Base-by-base conservation (phyloP, 768 basidiomycete species). In the Jaapia argillacea region DNA sequence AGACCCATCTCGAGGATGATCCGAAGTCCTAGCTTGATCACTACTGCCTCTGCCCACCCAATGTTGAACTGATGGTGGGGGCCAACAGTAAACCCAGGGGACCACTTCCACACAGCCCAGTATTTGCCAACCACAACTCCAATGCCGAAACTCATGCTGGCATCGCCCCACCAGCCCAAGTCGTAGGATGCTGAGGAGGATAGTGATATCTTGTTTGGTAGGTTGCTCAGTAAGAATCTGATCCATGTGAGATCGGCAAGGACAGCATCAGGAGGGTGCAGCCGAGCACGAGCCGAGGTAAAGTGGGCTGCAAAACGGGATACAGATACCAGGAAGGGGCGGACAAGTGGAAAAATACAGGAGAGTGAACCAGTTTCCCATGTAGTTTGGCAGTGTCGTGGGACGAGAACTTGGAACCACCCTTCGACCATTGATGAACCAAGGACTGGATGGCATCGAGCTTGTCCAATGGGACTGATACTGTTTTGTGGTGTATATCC, bases 41-140 rank as follows among this genome's bases (percentile, higher is more conserved):
- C 65, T 0, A 65, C 56, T 2, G 60, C 59, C 43, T 68, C 65
- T 21, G 66, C 66, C 66, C 66, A 68, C 0, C 59, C 61, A 28
- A 67, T 68, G 49, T 65, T 56, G 57, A 35, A 51, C 0, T 40
- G 14, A n/a, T 44, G 23, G 0, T 43, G 16, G 1, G 59, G 63
- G 0, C 64, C 62, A 1, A 63, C 61, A 0, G 12, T 6, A n/a
- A 63, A 48, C 0, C 60, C 62, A 5, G 46, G 43, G 0, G 58
- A 54, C 53, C 53, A 64, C 0, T 18, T 4, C 64, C 64, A 67
- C 0, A 49, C 56, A 2, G 43, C 59, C 59, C 58, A 69, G 18
- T 36, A 43, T 2, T 5, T 14, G 2, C 49, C 53, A 4, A 69
- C 41, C 0, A 58, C 51, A 0, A 69, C 50, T 0, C 64, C 61